Base-by-base conservation (phyloP, 2,329 filamentous ascomycete genomes). In the Alternaria solani region DNA sequence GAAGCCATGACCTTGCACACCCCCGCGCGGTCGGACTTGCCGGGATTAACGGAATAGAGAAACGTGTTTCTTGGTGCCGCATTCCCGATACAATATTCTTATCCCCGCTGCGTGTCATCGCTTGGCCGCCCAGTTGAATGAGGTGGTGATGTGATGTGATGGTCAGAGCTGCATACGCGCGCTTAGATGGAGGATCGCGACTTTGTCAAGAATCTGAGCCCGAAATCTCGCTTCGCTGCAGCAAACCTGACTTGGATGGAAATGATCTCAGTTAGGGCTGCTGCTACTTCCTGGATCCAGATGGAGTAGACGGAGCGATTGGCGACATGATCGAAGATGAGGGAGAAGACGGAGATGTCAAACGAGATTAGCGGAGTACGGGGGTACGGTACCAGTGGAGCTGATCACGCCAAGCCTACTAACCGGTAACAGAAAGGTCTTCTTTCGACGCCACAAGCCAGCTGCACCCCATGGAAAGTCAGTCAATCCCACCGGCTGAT, bases 191-290 rank as follows among this genome's bases (percentile, higher is more conserved):
- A 39, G 34, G 36, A 51, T 51, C 34, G 36, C 34, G 28, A 44
- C 18, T 49, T 51, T 12, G 44, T 46, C 28, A 51, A 32, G 30
- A 51, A 41, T 23, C 26, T 26, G 34, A 51, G 39, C 6, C 41
- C 25, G 26, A 46, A 46, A 56, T n/a, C 36, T 59, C 57, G 44
- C 30, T 59, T 52, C 53, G 53, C 53, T 52, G 53, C 53, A 60
- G 28, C 20, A 11, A 46, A 49, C 47, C 34, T 46, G 20, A 47
- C 34, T 20, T 49, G 39, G 51, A 20, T 38, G 51, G 16, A 56
- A 51, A 51, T 9, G 18, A 56, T 51, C 41, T 36, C 47, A 30
- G 30, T 34, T 38, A 16, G 26, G 28, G 53, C 26, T 26, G 25
- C 12, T 28, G 23, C n/a, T 25, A 20, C n/a, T 18, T 3, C 20